Conservation (phyloP, 176 grass and related monocot genomes). For the Hsuehochloa calcarea region DNA sequence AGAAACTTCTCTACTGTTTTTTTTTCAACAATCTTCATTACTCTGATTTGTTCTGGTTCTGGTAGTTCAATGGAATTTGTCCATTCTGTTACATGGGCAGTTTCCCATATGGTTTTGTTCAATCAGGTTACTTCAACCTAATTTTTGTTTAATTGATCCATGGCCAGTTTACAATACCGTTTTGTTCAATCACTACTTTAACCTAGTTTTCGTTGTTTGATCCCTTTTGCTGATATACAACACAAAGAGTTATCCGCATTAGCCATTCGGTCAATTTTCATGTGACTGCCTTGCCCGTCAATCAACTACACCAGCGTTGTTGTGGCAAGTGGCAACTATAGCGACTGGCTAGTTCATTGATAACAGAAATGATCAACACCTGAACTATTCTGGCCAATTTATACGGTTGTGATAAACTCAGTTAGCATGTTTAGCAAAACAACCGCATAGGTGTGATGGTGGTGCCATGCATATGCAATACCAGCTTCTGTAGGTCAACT, state of each 20-base stretch:
- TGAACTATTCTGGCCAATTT: background rate
- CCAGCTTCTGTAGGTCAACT: background rate
- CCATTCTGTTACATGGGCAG: background rate
- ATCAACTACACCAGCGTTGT: background rate
- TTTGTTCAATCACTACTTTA: background rate
- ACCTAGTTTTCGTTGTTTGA: background rate
- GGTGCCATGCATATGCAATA: background rate
- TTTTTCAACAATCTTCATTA: background rate
- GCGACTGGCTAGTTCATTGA: background rate
- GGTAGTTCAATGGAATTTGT: background rate
- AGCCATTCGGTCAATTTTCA: background rate
- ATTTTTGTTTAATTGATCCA: background rate
- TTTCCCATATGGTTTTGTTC: background rate
- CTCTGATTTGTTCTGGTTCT: background rate
- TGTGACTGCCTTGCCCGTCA: background rate
- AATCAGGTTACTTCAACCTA: background rate
- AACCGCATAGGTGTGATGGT: background rate
- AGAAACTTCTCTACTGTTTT: background rate
- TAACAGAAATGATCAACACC: background rate
- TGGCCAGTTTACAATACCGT: background rate
- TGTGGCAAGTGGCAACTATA: background rate
- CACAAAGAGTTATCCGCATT: background rate
- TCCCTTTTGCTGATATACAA: background rate
- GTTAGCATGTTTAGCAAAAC: background rate
- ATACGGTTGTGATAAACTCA: background rate